Evolutionary conservation across 1,284 basidiomycete genomes (phyloP), one percentile per base, ranked within the genome.

Genomic region (Trametes polyzona): DNA sequence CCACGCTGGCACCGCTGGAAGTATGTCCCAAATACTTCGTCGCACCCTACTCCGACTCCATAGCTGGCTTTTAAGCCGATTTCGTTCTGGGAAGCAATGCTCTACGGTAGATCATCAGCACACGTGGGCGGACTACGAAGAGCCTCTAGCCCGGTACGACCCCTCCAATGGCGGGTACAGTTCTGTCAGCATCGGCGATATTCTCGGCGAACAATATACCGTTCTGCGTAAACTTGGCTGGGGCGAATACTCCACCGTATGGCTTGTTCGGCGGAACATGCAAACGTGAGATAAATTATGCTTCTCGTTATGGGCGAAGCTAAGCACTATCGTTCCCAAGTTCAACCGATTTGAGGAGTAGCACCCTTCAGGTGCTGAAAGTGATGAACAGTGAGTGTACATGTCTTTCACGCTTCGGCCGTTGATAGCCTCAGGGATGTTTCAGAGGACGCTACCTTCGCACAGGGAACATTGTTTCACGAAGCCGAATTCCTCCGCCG

Each of bases 151-250:
- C 4, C 10, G 29, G 8, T 43, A 43, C 26, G 26, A 43, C 26
- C 41, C 24, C 6, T 4, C 27, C 10, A 14, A 24, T 2, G 16
- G 26, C 14, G 48, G 48, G 21, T 50, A 50, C 21, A 14, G 11
- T 17, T 30, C 48, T 1, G n/a, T 42, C 3, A 26, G 7, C 1
- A 24, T 50, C n/a, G 48, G 48, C 4, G 39, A 50, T 32, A 21
- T 50, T 7, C 39, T 50, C 24, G 48, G 48, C 2, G 16, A 6
- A 12, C 48, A n/a, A 9, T 83, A 83, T 58, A 65, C 73, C 26
- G 76, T 82, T 52, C 73, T 82, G 41, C 69, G 76, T 23, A 79
- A 82, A 65, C 71, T 83, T 1, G 81, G 81, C 1, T 83, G 78
- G 79, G 81, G 81, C 29, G 74, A 74, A 58, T 81, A 80, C 66